phyloP scores from a whole-genome alignment of 176 grass and related monocot species.

The Oryza meridionalis region DNA sequence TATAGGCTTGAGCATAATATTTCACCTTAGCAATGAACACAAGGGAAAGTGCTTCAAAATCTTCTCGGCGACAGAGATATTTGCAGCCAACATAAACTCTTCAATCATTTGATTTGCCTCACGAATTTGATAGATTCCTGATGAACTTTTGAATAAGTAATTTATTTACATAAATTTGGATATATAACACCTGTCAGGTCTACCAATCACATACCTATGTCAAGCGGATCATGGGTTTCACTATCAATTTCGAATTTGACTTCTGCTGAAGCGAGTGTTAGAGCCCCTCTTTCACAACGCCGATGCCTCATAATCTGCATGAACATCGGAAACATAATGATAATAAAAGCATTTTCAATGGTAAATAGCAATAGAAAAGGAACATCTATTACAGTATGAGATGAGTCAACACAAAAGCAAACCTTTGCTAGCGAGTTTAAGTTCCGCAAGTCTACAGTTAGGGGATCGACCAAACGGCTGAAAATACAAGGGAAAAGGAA shows the following conservation, averaged over 20 bases:
- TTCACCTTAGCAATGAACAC: slow-evolving; percentile 85
- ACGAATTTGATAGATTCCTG: slow-evolving; percentile 98
- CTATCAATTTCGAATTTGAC: slow-evolving; percentile 99
- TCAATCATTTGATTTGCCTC: slow-evolving; percentile 99
- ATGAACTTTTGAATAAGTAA: slow-evolving; percentile 42
- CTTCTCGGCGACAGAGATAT: slow-evolving; percentile 95
- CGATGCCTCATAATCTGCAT: slow-evolving; percentile 84
- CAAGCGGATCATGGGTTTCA: slow-evolving; percentile 99
- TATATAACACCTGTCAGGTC: slow-evolving; percentile 24
- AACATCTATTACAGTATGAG: neutral
- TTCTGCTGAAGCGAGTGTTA: slow-evolving; percentile 98
- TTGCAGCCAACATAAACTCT: slow-evolving; percentile 98
- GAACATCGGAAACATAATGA: slow-evolving; percentile 33
- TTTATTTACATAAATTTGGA: slow-evolving; percentile 33
- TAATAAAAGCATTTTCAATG: neutral
- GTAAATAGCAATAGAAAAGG: slow-evolving; percentile 4
- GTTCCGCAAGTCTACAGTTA: slow-evolving; percentile 91
- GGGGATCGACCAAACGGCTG: slow-evolving; percentile 91
- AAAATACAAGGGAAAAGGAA: slow-evolving; percentile 41
- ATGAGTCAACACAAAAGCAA: slow-evolving; percentile 31
- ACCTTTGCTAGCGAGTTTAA: slow-evolving; percentile 98
- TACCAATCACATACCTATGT: slow-evolving; percentile 71
- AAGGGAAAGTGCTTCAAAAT: slow-evolving; percentile 91
- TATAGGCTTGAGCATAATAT: neutral
- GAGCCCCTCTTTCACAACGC: slow-evolving; percentile 84